Conservation (phyloP, 257 asterid genomes). For the Solanum peruvianum region DNA sequence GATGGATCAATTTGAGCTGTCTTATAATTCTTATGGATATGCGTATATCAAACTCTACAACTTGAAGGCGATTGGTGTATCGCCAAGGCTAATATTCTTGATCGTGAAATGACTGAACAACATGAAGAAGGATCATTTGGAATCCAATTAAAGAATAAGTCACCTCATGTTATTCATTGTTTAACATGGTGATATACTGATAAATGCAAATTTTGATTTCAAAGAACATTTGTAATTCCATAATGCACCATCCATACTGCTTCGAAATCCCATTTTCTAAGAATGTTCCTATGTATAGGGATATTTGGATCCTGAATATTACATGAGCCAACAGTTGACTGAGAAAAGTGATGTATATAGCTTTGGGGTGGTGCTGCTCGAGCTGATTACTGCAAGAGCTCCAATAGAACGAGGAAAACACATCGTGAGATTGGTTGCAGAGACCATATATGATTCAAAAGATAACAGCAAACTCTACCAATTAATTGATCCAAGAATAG, state of each 20-base stretch:
- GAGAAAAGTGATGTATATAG: constrained; percentile 83
- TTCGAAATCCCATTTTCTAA: not conserved
- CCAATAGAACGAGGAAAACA: constrained; percentile 77
- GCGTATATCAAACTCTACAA: not conserved
- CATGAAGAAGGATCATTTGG: not conserved
- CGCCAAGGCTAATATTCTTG: not conserved
- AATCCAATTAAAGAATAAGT: not conserved
- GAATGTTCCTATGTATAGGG: constrained; percentile 33
- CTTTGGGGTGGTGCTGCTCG: constrained; percentile 69
- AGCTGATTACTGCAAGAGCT: constrained; percentile 49
- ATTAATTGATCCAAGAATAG: constrained; percentile 42
- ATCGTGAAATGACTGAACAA: not conserved
- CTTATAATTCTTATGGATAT: not conserved
- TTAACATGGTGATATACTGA: not conserved
- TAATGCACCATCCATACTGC: not conserved
- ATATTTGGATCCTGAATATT: constrained; percentile 86
- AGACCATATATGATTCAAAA: constrained; percentile 21
- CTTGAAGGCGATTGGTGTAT: not conserved
- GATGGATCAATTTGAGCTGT: not conserved
- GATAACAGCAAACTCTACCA: constrained; percentile 13
- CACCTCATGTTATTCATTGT: not conserved
- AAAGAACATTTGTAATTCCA: not conserved
- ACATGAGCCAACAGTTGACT: constrained; percentile 79
- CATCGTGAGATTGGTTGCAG: constrained; percentile 57
- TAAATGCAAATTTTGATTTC: not conserved